Conservation (phyloP, 2,329 filamentous ascomycete genomes). For the Elsinoe arachidis region DNA sequence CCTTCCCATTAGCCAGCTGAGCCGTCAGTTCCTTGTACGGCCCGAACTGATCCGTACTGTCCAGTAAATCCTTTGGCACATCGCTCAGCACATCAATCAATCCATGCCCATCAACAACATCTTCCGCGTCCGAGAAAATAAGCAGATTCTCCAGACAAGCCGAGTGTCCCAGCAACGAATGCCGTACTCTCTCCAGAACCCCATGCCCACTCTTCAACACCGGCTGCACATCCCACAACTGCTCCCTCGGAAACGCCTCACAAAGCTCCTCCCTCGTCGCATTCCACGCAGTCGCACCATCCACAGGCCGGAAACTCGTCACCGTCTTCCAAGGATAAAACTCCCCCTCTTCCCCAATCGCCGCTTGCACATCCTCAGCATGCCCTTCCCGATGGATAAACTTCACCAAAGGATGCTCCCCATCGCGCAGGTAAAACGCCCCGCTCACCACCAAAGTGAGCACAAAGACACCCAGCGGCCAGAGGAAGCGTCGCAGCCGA, state of each 20-base stretch:
- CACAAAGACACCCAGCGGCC: neutral
- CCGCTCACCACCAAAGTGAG: neutral
- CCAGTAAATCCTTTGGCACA: neutral
- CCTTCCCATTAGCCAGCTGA: neutral
- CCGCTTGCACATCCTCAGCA: neutral
- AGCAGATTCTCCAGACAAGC: slow-evolving; percentile 42
- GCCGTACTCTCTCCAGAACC: slow-evolving; percentile 36
- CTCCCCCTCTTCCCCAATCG: neutral
- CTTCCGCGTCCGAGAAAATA: slow-evolving; percentile 42
- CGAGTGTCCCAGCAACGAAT: slow-evolving; percentile 46
- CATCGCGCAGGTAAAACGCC: neutral
- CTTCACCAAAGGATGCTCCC: neutral
- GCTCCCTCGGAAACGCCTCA: slow-evolving; percentile 31
- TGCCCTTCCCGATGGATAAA: neutral
- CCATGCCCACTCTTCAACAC: slow-evolving; percentile 44
- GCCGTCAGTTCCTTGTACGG: neutral
- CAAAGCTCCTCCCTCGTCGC: slow-evolving; percentile 26
- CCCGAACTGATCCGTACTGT: neutral
- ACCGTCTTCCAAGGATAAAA: slow-evolving; percentile 19
- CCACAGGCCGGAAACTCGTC: slow-evolving; percentile 17
- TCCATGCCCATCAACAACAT: slow-evolving; percentile 32
- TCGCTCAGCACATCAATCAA: slow-evolving; percentile 18
- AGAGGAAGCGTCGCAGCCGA: neutral
- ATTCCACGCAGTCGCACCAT: slow-evolving; percentile 12
- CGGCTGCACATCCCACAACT: slow-evolving; percentile 37